Evolutionary conservation across 768 basidiomycete genomes (phyloP).

Genomic region (Suillus cothurnatus): DNA sequence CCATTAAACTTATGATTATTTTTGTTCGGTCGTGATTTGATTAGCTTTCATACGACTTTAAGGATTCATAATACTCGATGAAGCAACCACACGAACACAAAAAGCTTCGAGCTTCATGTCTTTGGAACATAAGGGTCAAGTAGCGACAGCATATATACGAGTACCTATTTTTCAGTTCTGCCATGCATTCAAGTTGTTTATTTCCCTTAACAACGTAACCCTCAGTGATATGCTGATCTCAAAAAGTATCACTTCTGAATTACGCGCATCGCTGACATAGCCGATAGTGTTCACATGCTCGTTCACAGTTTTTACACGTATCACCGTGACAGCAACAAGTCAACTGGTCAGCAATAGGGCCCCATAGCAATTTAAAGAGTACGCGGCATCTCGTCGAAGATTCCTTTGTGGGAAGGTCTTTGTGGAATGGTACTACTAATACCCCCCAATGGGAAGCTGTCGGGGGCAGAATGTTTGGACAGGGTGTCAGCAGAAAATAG

Average conservation of each 20-base stretch:
- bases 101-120: slow-evolving; percentile 61
- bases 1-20: neutral
- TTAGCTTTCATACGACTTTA: neutral
- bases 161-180: slow-evolving; percentile 36
- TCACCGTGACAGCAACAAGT: slow-evolving; percentile 11
- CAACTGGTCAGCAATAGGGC: neutral
- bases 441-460: slow-evolving; percentile 49
- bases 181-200: too few species aligned
- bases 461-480: neutral
- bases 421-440: slow-evolving; percentile 45
- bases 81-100: slow-evolving; percentile 56
- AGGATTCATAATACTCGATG: slow-evolving; percentile 38
- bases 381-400: slow-evolving; percentile 50
- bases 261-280: neutral
- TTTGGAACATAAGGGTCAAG: slow-evolving; percentile 45
- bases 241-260: neutral
- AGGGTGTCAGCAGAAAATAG: neutral
- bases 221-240: neutral
- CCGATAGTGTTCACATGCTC: slow-evolving; percentile 21
- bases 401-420: slow-evolving; percentile 46
- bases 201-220: slow-evolving; percentile 14
- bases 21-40: neutral
- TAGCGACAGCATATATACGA: slow-evolving; percentile 47
- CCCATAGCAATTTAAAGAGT: slow-evolving; percentile 17
- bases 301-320: slow-evolving; percentile 42